Evolutionary conservation across 805 yeast genomes (phyloP), one percentile per base, ranked within the genome.

Genomic region (Kazachstania taianensis): DNA sequence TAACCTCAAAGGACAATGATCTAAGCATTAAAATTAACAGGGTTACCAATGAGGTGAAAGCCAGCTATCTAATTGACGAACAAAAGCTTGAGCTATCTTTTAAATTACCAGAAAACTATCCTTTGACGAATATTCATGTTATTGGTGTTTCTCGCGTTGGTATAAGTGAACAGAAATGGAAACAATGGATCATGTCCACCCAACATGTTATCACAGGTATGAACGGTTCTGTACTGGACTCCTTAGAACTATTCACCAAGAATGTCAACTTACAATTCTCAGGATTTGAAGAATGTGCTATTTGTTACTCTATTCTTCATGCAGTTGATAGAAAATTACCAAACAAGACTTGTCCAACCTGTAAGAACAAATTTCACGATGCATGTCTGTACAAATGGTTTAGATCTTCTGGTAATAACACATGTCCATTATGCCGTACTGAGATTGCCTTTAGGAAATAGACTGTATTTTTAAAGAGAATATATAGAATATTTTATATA

Each of bases 351-450:
- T 92, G 99, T 61, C 67, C 80, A 12, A 86, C 95, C 0, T 92
- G 99, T 69, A 75, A 75, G 52, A 89, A 92, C 66, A 84, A 81
- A 55, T 92, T 87, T 67, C 99, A 92, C 58, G 78, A 95, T 6
- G 95, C 92, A 3, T 92, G 99, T 67, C 65, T 92, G 29, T 87
- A 85, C 67, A 83, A 87, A 56, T 92, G 99, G 99, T 92, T 92
- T 63, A 83, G 84, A 64, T 86, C 94, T 46, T 82, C 94, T 10
- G 94, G 92, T 28, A 72, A 83, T 37, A 82, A 84, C 45, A 81
- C 95, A 2, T 92, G 99, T 64, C 99, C 99, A 27, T 65, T 92
- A 52, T 92, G 99, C 63, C 79, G 98, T 52, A 46, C 58, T 17
- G 62, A 55, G 26, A 54, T 57, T 28, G 51, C 59, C 23, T 52